These are phyloP conservation scores for Nicotiana undulata DNA, from an alignment of 257 asterid species.

Conservation along the genomic window DNA sequence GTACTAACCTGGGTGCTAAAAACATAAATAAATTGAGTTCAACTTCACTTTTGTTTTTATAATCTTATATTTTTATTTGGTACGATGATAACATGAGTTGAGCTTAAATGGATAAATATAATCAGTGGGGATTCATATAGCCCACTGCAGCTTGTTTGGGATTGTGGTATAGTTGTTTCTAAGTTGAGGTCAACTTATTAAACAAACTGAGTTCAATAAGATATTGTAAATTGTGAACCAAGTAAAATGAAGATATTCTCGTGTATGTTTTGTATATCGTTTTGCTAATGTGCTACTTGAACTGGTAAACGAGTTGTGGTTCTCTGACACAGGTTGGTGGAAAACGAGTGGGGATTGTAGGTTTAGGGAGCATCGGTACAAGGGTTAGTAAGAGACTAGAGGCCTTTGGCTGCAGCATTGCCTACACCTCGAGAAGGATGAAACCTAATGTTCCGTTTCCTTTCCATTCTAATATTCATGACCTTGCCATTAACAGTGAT, in stretches of 20 bases:
- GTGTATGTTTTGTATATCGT: neutral
- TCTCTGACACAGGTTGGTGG: conserved; percentile 43
- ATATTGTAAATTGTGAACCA: neutral
- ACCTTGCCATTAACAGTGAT: conserved; percentile 51
- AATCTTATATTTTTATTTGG: no score
- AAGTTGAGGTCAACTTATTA: no score
- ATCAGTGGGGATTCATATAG: no score
- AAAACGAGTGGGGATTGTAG: conserved; percentile 71
- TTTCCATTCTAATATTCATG: conserved; percentile 24
- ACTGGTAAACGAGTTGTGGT: neutral
- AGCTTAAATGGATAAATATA: no score
- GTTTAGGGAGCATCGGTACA: conserved; percentile 64
- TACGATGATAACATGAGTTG: no score
- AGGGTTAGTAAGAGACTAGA: conserved; percentile 52
- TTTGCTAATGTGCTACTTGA: neutral
- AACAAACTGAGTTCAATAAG: neutral
- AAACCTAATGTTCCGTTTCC: conserved; percentile 36
- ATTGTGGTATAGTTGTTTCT: no score
- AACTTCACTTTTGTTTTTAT: neutral
- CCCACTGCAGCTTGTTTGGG: no score
- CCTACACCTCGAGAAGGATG: conserved; percentile 49
- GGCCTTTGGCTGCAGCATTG: conserved; percentile 52
- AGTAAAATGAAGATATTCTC: neutral
- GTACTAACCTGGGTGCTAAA: neutral
- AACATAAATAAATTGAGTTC: neutral